These are phyloP conservation scores for Trypanosoma lewisi DNA, from an alignment of 208 protist genomes.

Conservation along the genomic window DNA sequence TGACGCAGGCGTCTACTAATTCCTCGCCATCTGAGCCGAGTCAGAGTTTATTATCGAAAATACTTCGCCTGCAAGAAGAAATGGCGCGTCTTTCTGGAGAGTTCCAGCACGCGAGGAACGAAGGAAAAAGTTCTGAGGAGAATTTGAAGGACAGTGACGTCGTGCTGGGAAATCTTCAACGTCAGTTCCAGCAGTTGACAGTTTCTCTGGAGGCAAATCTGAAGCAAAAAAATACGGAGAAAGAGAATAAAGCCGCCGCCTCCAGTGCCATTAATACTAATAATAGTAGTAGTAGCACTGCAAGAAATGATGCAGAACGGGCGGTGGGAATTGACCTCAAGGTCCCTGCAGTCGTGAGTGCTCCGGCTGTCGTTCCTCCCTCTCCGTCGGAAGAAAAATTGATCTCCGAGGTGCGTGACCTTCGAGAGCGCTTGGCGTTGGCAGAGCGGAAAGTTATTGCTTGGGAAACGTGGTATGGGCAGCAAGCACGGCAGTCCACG, in stretches of 20 bases:
- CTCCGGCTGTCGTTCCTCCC: too few species aligned
- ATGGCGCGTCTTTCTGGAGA: slow-evolving; percentile 6
- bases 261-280: neutral
- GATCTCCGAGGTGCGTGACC: slow-evolving; percentile 1
- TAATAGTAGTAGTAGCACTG: too few species aligned
- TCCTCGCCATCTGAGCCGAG: neutral
- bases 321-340: neutral
- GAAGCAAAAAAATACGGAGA: too few species aligned
- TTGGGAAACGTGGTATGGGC: slow-evolving; percentile 59
- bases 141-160: neutral
- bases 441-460: slow-evolving; percentile 48
- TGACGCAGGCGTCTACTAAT: neutral
- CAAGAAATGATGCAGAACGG: neutral
- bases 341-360: too few species aligned
- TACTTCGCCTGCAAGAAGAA: slow-evolving; percentile 9
- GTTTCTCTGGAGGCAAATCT: too few species aligned
- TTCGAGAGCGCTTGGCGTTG: slow-evolving; percentile 31
- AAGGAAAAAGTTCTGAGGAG: neutral
- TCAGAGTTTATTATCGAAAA: neutral
- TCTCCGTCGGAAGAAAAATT: neutral
- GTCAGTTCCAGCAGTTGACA: neutral
- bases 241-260: neutral
- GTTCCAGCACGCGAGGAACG: neutral
- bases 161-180: neutral
- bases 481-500: neutral